Percentiles rank a stretch among this genome's conserved stretches.
These are phyloP conservation scores for Lentinus tigrinus DNA, from an alignment of 768 basidiomycete genomes.

Conservation along the genomic window DNA sequence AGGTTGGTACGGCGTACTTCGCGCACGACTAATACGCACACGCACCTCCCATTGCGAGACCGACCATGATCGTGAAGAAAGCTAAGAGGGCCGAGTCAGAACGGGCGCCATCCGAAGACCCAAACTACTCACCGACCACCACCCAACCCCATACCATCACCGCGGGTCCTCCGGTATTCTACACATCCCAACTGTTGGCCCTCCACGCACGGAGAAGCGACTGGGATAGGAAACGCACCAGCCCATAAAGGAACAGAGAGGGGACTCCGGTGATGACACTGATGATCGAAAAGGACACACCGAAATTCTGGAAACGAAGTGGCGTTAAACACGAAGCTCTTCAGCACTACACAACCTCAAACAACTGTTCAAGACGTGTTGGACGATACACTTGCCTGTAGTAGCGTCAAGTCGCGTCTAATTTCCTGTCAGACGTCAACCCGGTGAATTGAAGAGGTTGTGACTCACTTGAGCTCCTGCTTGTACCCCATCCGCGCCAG, in stretches of 20 bases:
- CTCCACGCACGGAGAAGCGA: neutral
- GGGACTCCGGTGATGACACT: slow-evolving; percentile 72
- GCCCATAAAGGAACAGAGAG: slow-evolving; percentile 65
- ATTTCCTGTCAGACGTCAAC: neutral
- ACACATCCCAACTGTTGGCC: neutral
- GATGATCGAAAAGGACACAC: slow-evolving; percentile 76
- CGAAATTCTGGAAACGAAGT: slow-evolving; percentile 52
- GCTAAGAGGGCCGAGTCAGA: slow-evolving; percentile 20
- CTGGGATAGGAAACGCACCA: slow-evolving; percentile 53
- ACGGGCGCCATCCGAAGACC: neutral
- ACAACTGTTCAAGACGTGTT: slow-evolving; percentile 1
- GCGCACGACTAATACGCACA: neutral
- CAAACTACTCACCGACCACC: slow-evolving; percentile 48
- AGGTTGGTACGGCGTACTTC: neutral
- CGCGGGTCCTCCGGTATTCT: slow-evolving; percentile 75
- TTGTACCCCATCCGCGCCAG: slow-evolving; percentile 72
- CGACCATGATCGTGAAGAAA: slow-evolving; percentile 69
- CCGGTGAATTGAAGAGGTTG: neutral
- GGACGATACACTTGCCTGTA: slow-evolving; percentile 45
- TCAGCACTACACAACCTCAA: neutral
- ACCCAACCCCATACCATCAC: slow-evolving; percentile 81
- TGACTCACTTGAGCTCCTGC: slow-evolving; percentile 59
- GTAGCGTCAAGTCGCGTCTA: slow-evolving; percentile 60
- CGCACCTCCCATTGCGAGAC: slow-evolving; percentile 72
- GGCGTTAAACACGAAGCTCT: neutral